Percentiles rank a stretch among this genome's conserved stretches.
These are phyloP conservation scores for Verticillium klebahnii DNA, from an alignment of 2,329 filamentous ascomycete species.

Conservation along the genomic window DNA sequence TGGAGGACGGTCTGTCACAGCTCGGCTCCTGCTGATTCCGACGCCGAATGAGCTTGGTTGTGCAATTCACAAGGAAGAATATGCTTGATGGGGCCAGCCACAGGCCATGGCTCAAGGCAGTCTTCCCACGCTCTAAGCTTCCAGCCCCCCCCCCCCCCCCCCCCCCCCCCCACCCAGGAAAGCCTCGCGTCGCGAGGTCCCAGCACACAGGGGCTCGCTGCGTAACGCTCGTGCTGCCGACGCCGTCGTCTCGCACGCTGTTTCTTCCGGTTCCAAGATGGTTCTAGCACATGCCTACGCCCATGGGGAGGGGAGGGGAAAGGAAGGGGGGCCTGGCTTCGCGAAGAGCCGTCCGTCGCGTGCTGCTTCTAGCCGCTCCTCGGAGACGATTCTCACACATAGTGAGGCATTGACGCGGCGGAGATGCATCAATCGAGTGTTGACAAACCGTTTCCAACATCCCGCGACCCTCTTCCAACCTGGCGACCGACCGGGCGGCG, in stretches of 20 bases:
- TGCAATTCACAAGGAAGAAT: neutral
- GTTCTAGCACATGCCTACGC: neutral
- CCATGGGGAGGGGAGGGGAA: neutral
- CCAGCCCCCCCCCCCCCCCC: neutral
- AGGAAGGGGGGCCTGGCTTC: too few species aligned
- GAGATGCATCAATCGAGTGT: neutral
- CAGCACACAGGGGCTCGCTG: neutral
- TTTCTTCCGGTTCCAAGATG: neutral
- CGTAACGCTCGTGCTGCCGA: neutral
- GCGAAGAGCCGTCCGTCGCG: neutral
- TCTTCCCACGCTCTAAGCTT: neutral
- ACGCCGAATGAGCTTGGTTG: neutral
- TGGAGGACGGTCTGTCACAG: neutral
- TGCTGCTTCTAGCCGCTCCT: neutral
- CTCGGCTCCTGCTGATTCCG: neutral
- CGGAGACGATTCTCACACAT: neutral
- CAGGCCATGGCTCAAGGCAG: neutral
- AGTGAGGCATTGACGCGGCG: neutral
- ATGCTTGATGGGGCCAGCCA: neutral
- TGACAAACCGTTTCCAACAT: neutral
- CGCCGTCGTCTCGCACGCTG: neutral
- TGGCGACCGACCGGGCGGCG: neutral
- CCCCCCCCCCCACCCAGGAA: neutral
- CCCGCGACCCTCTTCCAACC: neutral
- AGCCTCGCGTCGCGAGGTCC: neutral